Percentiles rank a stretch among this genome's conserved stretches.
These are phyloP conservation scores for Rhynchospora breviuscula DNA, from an alignment of 176 grass and related monocot species.

Conservation along the genomic window DNA sequence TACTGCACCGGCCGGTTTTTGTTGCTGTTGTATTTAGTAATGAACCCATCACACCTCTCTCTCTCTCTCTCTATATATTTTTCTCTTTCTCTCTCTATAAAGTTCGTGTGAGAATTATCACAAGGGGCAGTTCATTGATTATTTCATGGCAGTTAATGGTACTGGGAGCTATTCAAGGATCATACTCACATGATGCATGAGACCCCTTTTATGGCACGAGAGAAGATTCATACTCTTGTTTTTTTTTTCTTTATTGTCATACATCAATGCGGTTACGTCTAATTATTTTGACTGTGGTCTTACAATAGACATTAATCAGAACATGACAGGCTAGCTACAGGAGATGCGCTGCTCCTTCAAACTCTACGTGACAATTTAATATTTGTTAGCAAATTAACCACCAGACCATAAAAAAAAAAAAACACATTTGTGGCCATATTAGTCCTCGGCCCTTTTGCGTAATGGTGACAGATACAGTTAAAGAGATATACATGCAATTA, in stretches of 20 bases:
- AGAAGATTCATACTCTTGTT: constrained; percentile 9
- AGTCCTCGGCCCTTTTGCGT: neutral
- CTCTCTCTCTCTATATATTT: constrained; percentile 3
- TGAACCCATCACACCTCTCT: constrained; percentile 9
- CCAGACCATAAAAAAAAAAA: too few relatives aligned
- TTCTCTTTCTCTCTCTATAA: constrained; percentile 3
- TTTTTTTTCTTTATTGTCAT: constrained; percentile 4
- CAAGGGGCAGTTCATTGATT: constrained; percentile 41
- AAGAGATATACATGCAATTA: neutral
- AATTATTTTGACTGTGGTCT: constrained; percentile 25
- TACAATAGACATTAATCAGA: constrained; percentile 11
- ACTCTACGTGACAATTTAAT: neutral
- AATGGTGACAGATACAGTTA: neutral
- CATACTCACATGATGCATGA: constrained; percentile 46
- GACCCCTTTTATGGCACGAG: constrained; percentile 31
- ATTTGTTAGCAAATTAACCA: neutral
- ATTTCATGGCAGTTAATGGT: constrained; percentile 47
- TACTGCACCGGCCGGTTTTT: constrained; percentile 6
- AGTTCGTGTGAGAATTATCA: constrained; percentile 29
- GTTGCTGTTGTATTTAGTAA: constrained; percentile 32
- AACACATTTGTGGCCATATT: neutral
- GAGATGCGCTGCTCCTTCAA: neutral
- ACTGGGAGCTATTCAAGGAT: constrained; percentile 38
- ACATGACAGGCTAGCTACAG: constrained; percentile 5
- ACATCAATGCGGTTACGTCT: constrained; percentile 6